phyloP scores from a whole-genome alignment of 495 filamentous ascomycete genomes.

The Neurospora cerealis region DNA sequence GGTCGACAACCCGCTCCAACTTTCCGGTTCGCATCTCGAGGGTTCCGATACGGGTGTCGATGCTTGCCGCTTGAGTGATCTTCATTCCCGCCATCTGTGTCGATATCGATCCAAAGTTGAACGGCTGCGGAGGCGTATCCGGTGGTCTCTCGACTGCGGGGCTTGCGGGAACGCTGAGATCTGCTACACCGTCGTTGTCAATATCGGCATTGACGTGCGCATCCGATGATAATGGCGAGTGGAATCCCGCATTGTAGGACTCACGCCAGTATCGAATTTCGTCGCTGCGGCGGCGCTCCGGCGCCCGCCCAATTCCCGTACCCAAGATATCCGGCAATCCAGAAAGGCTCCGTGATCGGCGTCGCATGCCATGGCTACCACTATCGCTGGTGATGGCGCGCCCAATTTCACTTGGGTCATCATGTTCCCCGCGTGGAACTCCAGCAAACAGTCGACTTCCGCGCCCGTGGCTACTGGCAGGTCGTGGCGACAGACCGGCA shows the following conservation, averaged over 20 bases:
- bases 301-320: slow-evolving; percentile 3
- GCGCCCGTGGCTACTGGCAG: slow-evolving; percentile 42
- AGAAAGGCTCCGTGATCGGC: slow-evolving; percentile 44
- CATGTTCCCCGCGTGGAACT: slow-evolving; percentile 7
- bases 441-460: slow-evolving; percentile 16
- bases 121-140: slow-evolving; percentile 38
- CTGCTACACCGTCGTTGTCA: slow-evolving; percentile 27
- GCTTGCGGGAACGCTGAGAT: slow-evolving; percentile 23
- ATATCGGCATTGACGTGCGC: slow-evolving; percentile 26
- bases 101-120: slow-evolving; percentile 37
- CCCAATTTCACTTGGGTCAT: slow-evolving; percentile 39
- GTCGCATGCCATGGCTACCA: slow-evolving; percentile 21
- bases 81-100: slow-evolving; percentile 42
- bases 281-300: slow-evolving; percentile 39
- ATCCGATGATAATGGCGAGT: slow-evolving; percentile 40
- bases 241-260: slow-evolving; percentile 35
- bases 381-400: slow-evolving; percentile 43
- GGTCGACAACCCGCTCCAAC: slow-evolving; percentile 36
- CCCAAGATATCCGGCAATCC: slow-evolving; percentile 33
- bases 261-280: slow-evolving; percentile 50
- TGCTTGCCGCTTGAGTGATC: slow-evolving; percentile 41
- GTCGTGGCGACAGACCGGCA: slow-evolving; percentile 42
- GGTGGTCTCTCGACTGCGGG: slow-evolving; percentile 22
- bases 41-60: slow-evolving; percentile 37
- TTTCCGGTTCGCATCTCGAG: slow-evolving; percentile 38